Conservation (phyloP, 345 rosid genomes). For the Draba incana region DNA sequence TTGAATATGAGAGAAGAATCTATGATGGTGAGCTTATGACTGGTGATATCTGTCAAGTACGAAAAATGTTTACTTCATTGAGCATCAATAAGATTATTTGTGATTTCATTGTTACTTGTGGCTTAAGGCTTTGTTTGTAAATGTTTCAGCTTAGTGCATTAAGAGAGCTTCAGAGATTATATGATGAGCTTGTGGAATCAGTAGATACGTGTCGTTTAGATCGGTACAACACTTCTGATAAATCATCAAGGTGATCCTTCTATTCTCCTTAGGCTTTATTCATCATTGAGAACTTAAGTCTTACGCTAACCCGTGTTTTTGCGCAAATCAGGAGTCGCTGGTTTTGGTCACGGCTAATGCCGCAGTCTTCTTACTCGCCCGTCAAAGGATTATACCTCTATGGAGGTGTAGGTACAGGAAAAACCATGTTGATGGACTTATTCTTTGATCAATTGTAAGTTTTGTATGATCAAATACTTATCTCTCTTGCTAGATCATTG, state of each 20-base stretch:
- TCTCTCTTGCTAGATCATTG: not conserved
- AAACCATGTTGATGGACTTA: conserved; percentile 99
- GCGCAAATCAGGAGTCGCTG: conserved; percentile 75
- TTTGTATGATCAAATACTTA: conserved; percentile 1
- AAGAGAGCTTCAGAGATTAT: conserved; percentile 85
- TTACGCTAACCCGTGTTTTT: not conserved
- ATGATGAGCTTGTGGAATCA: conserved; percentile 78
- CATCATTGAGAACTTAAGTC: conserved; percentile 14
- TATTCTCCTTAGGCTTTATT: not conserved
- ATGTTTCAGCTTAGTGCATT: conserved; percentile 72
- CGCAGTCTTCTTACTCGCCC: conserved; percentile 73
- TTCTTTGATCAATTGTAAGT: conserved; percentile 86
- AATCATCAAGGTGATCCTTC: conserved; percentile 62
- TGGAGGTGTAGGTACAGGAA: conserved; percentile 98
- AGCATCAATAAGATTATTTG: not conserved
- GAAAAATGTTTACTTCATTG: conserved; percentile 8
- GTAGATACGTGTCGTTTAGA: conserved; percentile 84
- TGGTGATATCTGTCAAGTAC: conserved; percentile 90
- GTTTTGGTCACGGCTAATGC: conserved; percentile 92
- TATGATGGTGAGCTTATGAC: conserved; percentile 77
- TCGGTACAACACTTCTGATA: conserved; percentile 87
- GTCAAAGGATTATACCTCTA: conserved; percentile 91
- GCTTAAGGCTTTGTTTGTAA: conserved; percentile 13
- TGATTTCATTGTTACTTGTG: not conserved
- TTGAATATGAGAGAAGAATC: conserved; percentile 87